phyloP scores from a whole-genome alignment of 2,329 filamentous ascomycete species.

The Karstenula rhodostoma region DNA sequence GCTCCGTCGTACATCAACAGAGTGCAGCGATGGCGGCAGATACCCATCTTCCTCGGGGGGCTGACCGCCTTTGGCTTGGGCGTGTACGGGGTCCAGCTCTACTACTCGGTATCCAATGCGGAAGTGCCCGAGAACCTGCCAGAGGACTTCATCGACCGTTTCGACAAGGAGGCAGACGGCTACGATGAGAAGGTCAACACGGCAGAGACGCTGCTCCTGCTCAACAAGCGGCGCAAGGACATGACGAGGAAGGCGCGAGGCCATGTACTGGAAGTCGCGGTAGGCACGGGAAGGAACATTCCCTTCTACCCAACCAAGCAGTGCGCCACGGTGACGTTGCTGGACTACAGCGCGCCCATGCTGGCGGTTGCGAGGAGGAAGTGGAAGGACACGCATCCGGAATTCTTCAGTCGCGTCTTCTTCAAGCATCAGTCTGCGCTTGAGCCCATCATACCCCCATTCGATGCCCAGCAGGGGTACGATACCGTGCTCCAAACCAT shows the following conservation, averaged over 20 bases:
- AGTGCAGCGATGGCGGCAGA: constrained; percentile 40
- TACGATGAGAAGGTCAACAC: constrained; percentile 59
- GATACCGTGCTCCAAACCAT: constrained; percentile 62
- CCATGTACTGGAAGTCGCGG: constrained; percentile 59
- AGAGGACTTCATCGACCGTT: constrained; percentile 55
- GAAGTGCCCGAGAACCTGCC: constrained; percentile 39
- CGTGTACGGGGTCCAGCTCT: constrained; percentile 51
- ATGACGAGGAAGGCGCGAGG: constrained; percentile 53
- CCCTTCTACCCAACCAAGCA: constrained; percentile 54
- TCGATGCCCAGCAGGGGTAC: constrained; percentile 52
- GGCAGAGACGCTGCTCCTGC: constrained; percentile 53
- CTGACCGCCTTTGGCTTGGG: constrained; percentile 50
- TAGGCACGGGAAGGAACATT: constrained; percentile 59
- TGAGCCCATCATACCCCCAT: constrained; percentile 53
- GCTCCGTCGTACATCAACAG: constrained; percentile 37
- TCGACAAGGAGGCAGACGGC: constrained; percentile 54
- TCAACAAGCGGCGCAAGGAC: constrained; percentile 51
- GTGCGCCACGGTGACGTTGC: constrained; percentile 55
- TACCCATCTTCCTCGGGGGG: constrained; percentile 42
- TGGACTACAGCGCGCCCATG: constrained; percentile 59
- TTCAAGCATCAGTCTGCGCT: constrained; percentile 57
- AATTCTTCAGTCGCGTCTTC: constrained; percentile 47
- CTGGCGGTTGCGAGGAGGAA: constrained; percentile 58
- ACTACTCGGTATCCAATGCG: constrained; percentile 40
- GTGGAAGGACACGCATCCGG: constrained; percentile 54